A percentile compares a stretch with the other conserved stretches of the same genome.
Evolutionary conservation across 306 rosid species (phyloP).

Genomic region (Oxytropis ochrocephala): DNA sequence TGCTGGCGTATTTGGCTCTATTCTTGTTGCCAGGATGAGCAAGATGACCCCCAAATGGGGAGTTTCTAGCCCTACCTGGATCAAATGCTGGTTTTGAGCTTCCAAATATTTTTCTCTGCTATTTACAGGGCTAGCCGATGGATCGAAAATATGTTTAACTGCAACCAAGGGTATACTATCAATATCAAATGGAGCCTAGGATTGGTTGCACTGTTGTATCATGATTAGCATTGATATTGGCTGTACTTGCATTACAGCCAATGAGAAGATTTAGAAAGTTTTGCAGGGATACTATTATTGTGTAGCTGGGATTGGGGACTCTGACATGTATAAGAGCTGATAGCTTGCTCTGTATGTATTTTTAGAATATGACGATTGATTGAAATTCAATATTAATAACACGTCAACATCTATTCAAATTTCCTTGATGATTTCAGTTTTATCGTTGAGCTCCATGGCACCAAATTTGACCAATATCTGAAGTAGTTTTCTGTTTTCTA

Average conservation of each 20-base stretch:
- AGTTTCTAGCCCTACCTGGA: constrained; percentile 28
- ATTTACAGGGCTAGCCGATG: constrained; percentile 38
- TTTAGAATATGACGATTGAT: constrained; percentile 68
- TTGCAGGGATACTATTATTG: constrained; percentile 51
- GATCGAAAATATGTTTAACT: constrained; percentile 44
- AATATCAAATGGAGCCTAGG: constrained; percentile 41
- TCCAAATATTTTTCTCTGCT: constrained; percentile 36
- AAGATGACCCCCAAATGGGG: constrained; percentile 38
- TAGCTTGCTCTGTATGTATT: constrained; percentile 75
- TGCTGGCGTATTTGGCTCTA: constrained; percentile 6
- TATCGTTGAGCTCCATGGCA: constrained; percentile 3
- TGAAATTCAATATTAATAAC: constrained; percentile 86
- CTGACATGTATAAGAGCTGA: constrained; percentile 64
- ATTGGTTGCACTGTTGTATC: constrained; percentile 73
- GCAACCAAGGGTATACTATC: constrained; percentile 46
- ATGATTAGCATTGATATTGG: constrained; percentile 57
- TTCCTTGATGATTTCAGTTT: constrained; percentile 25
- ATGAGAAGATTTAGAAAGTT: constrained; percentile 39
- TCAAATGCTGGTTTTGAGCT: constrained; percentile 34
- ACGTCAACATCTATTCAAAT: constrained; percentile 50
- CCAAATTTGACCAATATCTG: constrained; percentile 22
- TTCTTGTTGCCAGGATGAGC: constrained; percentile 38
- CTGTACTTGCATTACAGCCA: constrained; percentile 46
- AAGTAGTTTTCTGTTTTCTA: neutral
- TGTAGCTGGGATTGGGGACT: constrained; percentile 57